phyloP scores from a whole-genome alignment of 306 rosid genomes.

The Macrotyloma uniflorum region DNA sequence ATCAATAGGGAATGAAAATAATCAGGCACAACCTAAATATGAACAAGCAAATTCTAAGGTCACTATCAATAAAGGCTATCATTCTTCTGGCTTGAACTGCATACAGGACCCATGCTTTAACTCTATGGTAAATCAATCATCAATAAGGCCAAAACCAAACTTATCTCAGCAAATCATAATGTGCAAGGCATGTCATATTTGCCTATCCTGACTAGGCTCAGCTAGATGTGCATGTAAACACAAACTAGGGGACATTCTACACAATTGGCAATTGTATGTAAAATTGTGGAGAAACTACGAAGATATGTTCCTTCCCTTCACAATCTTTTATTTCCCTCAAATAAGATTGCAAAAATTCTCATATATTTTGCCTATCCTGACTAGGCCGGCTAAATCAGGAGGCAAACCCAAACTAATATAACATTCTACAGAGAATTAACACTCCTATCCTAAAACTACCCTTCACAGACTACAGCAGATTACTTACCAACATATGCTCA shows the following conservation, averaged over 20 bases:
- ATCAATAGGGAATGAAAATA: neutral
- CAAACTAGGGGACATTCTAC: slow-evolving; percentile 17
- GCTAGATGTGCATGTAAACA: slow-evolving; percentile 1
- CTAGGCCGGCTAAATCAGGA: neutral
- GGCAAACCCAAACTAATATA: slow-evolving; percentile 1
- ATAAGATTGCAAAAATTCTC: neutral
- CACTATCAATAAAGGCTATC: neutral
- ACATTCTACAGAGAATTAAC: neutral
- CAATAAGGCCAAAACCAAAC: neutral
- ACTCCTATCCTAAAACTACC: neutral
- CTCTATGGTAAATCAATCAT: neutral
- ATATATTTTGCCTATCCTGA: slow-evolving; percentile 6
- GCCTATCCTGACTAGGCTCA: neutral
- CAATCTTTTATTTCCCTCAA: neutral
- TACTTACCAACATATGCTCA: neutral
- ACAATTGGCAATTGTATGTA: neutral
- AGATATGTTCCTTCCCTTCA: neutral
- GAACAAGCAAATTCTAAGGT: neutral
- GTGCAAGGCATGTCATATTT: slow-evolving; percentile 9
- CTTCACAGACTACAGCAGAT: slow-evolving; percentile 16
- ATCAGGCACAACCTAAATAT: neutral
- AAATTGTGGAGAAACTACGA: neutral
- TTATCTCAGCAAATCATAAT: neutral
- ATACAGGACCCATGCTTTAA: neutral
- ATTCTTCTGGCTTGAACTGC: neutral